Evolutionary conservation across 1,284 basidiomycete species (phyloP).

Genomic region (Caloboletus inedulis): DNA sequence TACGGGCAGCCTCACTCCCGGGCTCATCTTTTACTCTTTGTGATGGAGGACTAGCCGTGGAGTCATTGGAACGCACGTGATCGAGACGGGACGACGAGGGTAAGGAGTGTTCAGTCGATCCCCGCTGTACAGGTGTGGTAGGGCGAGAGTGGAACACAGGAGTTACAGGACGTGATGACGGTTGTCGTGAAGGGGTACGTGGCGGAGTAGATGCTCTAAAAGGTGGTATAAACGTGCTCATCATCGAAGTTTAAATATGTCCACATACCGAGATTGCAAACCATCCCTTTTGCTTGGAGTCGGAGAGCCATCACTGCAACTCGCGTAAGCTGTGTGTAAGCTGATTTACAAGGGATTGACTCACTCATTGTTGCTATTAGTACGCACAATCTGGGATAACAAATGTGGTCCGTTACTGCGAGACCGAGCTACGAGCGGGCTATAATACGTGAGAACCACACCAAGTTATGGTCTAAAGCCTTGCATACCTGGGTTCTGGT

Average conservation of each 20-base stretch:
- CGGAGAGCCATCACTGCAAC: constrained; percentile 5
- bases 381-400: constrained; percentile 3
- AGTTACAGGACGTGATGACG: constrained; percentile 16
- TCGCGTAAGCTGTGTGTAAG: constrained; percentile 7
- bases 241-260: background rate
- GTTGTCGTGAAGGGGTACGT: constrained; percentile 14
- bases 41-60: constrained; percentile 1
- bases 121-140: constrained; percentile 10
- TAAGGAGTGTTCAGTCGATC: background rate
- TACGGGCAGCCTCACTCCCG: constrained; percentile 58
- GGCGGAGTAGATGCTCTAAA: constrained; percentile 22
- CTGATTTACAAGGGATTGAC: background rate
- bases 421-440: constrained; percentile 24
- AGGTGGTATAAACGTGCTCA: background rate
- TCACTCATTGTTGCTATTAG: constrained; percentile 12
- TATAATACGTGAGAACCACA: constrained; percentile 16
- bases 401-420: constrained; percentile 7
- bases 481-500: constrained; percentile 44
- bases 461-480: too few relatives aligned
- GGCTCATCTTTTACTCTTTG: constrained; percentile 18
- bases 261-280: constrained; percentile 19
- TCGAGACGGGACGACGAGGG: constrained; percentile 14
- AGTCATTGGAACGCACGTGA: constrained; percentile 9
- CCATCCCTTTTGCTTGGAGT: constrained; percentile 1
- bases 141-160: constrained; percentile 17